phyloP scores from a whole-genome alignment of 2,329 filamentous ascomycete genomes.

The Monilinia aucupariae region DNA sequence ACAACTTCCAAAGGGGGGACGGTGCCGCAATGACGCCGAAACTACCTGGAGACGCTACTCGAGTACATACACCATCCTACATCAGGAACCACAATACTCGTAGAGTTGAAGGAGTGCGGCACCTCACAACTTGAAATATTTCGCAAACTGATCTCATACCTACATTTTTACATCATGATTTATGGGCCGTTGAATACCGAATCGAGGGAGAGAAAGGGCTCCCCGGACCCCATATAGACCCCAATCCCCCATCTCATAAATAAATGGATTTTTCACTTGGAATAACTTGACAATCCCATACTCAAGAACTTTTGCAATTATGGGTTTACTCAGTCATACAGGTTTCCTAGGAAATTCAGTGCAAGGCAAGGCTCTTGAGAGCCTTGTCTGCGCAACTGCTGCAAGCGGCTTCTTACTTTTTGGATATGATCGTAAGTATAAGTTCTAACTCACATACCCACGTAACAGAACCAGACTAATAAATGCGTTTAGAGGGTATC shows the following conservation, averaged over 20 bases:
- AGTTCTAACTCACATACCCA: not conserved
- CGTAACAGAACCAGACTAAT: not conserved
- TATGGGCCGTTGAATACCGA: constrained; percentile 4
- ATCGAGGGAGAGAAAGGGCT: not conserved
- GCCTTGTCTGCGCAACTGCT: constrained; percentile 16
- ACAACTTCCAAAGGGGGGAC: constrained; percentile 1
- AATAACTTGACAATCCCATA: not conserved
- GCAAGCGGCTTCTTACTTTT: constrained; percentile 18
- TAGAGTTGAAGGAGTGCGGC: not conserved
- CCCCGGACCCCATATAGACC: constrained; percentile 15
- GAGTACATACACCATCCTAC: not conserved
- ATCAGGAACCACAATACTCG: not conserved
- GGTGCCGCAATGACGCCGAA: constrained; percentile 15
- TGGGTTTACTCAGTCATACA: constrained; percentile 16
- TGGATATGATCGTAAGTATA: constrained; percentile 18
- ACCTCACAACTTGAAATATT: constrained; percentile 9
- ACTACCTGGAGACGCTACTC: not conserved
- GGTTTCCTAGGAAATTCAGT: constrained; percentile 13
- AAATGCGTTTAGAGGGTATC: constrained; percentile 9
- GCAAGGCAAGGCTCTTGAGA: constrained; percentile 15
- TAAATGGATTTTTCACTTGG: not conserved
- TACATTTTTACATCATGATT: constrained; percentile 4
- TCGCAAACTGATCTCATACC: constrained; percentile 14
- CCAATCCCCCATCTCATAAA: constrained; percentile 6
- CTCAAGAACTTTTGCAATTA: constrained; percentile 1